These are phyloP conservation scores for Pseudozyma tsukubaensis DNA, from an alignment of 1,284 basidiomycete species.

Conservation along the genomic window DNA sequence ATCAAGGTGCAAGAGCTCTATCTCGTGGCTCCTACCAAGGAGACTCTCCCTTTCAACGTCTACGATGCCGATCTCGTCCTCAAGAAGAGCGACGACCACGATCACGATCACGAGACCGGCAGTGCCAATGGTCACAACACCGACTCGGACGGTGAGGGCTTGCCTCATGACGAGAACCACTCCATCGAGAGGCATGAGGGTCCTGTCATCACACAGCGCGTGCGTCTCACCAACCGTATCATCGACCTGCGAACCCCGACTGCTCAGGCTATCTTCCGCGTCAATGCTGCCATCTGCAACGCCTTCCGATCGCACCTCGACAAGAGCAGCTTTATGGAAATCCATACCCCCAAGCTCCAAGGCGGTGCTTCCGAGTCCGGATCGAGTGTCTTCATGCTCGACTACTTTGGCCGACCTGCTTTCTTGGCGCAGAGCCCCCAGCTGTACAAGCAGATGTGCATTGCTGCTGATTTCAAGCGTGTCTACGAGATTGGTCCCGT, in stretches of 20 bases:
- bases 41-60: slow-evolving; percentile 62
- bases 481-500: slow-evolving; percentile 67
- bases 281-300: slow-evolving; percentile 62
- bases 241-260: slow-evolving; percentile 64
- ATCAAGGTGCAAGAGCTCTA: slow-evolving; percentile 59
- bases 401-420: slow-evolving; percentile 65
- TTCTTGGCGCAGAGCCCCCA: slow-evolving; percentile 65
- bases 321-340: slow-evolving; percentile 57
- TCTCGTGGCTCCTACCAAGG: slow-evolving; percentile 50
- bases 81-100: slow-evolving; percentile 46
- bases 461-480: slow-evolving; percentile 61
- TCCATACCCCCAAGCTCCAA: slow-evolving; percentile 66
- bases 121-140: slow-evolving; percentile 12
- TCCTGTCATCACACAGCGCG: slow-evolving; percentile 56
- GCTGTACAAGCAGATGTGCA: slow-evolving; percentile 67
- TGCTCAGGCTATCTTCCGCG: slow-evolving; percentile 61
- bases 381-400: slow-evolving; percentile 62
- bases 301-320: slow-evolving; percentile 61
- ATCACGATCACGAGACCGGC: slow-evolving; percentile 20
- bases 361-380: slow-evolving; percentile 65
- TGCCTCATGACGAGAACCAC: slow-evolving; percentile 34
- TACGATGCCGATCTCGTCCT: slow-evolving; percentile 61
- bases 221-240: slow-evolving; percentile 63
- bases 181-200: slow-evolving; percentile 35
- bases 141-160: slow-evolving; percentile 26